Evolutionary conservation across 176 grass and related monocot genomes (phyloP), one percentile per base, ranked within the genome.

Genomic region (Dendrocalamus sinicus): DNA sequence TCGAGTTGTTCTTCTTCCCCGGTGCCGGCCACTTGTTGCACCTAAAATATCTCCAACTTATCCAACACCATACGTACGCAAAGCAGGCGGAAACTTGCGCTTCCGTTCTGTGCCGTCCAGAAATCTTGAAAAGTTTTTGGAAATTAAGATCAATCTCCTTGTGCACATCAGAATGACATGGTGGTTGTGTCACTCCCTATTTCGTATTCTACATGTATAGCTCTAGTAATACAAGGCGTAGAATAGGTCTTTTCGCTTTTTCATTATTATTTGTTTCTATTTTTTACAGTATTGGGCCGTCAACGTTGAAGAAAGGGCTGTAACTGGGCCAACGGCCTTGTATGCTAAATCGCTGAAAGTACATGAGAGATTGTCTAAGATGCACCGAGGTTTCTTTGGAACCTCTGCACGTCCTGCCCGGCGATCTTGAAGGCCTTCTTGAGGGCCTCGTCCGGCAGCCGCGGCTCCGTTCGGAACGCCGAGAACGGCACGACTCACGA

Each of bases 361-460:
- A 46, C 40, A n/a, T 5, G 68, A 8, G 19, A 3, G 60, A 61
- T 63, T 45, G 30, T 12, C 4, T 51, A 84, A 0, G 26, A 79
- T 40, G 86, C 83, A 9, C 19, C 83, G 44, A 94, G 92, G 80
- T 86, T 89, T 39, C 68, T 76, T 62, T 94, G 92, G 60, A 91
- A 89, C 80, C 79, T 83, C 5, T 84, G 89, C 40, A 94, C 69
- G 51, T 91, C 89, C 80, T 91, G 89, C 6, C 83, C 83, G 16
- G 67, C 80, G 48, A 94, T 94, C 86, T 81, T 87, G 79, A 94
- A 91, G 0, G 89, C 59, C 65, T 73, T 86, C 89, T 91, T 52
- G 68, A 91, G 62, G 8, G 91, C 70, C 83, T 94, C 92, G 14
- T 89, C 89, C 12, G 83, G 89, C 52, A 94, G 48, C 40, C 10